Base-by-base conservation (phyloP, 352 stramenopile species). In the Peronosclerospora sorghi region DNA sequence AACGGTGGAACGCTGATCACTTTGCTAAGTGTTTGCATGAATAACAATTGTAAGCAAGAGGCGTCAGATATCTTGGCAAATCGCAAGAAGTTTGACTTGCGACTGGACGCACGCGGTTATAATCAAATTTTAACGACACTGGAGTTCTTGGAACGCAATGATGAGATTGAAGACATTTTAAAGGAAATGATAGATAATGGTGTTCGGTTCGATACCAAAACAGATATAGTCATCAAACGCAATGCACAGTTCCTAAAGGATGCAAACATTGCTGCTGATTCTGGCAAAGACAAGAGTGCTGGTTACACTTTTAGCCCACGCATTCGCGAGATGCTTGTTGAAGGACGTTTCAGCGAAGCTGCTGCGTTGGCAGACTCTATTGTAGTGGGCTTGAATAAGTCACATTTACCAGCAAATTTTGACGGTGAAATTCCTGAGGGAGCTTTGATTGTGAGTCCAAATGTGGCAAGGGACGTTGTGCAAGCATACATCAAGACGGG, bases 71-170 rank as follows among this genome's bases (percentile, higher is more conserved):
- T 88, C 32, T 47, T 88, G 26, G 66, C 65, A 6, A 88, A 88
- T 55, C 73, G 76, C 50, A 82, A 75, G 49, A 78, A 74, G 32
- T 89, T 89, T 38, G 66, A 85, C 48, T 49, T 89, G 40, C 51
- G 56, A 24, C 59, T 89, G 9, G 60, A 89, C 41, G 67, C 76
- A 10, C 67, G 68, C 45, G 73, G 58, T 15, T 89, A 83, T 56
- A 89, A 89, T 42, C 63, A 56, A 21, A 81, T 89, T 42, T 51
- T 89, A 39, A 61, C 65, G 54, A 81, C 73, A 45, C 54, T 89
- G 39, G 73, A 86, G 48, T 74, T 75, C 35, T 48, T 89, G n/a
- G 59, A 79, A n/a, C 70, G 69, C 23, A 69, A 66, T 12, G 60
- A 69, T 17, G 73, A 86, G 41, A 76, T 89, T 27, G 48, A 40